phyloP scores from a whole-genome alignment of 148 eudicot species.

The Agrostemma githago region DNA sequence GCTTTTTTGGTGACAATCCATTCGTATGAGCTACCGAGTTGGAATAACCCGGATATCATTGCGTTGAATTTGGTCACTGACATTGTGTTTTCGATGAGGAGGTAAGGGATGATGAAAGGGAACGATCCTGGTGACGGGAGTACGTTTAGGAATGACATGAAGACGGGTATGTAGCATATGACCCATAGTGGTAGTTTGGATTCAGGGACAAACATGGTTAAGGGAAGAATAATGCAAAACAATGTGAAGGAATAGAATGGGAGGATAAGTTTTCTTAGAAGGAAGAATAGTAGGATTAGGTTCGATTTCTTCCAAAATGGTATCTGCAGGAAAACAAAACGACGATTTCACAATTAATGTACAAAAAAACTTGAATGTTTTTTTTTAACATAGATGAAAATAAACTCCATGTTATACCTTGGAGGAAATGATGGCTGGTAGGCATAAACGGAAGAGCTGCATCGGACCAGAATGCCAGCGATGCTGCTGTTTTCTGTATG shows the following conservation, averaged over 20 bases:
- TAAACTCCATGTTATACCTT: no score
- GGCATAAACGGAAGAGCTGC: no score
- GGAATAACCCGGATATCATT: conserved; percentile 29
- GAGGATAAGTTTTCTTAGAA: conserved; percentile 26
- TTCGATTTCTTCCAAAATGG: conserved; percentile 27
- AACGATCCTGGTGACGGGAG: conserved; percentile 29
- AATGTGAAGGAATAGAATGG: conserved; percentile 30
- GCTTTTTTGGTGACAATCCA: conserved; percentile 32
- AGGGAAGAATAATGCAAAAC: conserved; percentile 27
- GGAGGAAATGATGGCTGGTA: no score
- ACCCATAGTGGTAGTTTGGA: conserved; percentile 27
- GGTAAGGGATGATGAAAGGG: conserved; percentile 31
- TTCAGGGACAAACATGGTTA: conserved; percentile 32
- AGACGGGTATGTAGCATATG: conserved; percentile 25
- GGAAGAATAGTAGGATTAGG: conserved; percentile 22
- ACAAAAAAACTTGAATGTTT: no score
- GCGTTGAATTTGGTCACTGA: conserved; percentile 34
- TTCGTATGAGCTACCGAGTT: conserved; percentile 30
- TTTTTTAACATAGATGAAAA: no score
- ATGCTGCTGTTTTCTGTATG: no score
- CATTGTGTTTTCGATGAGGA: conserved; percentile 29
- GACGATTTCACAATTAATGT: no score
- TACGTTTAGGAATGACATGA: conserved; percentile 28
- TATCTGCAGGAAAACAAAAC: conserved; percentile 20
- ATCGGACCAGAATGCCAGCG: no score